These are phyloP conservation scores for Xylaria longipes DNA, from an alignment of 495 filamentous ascomycete species.

Conservation along the genomic window DNA sequence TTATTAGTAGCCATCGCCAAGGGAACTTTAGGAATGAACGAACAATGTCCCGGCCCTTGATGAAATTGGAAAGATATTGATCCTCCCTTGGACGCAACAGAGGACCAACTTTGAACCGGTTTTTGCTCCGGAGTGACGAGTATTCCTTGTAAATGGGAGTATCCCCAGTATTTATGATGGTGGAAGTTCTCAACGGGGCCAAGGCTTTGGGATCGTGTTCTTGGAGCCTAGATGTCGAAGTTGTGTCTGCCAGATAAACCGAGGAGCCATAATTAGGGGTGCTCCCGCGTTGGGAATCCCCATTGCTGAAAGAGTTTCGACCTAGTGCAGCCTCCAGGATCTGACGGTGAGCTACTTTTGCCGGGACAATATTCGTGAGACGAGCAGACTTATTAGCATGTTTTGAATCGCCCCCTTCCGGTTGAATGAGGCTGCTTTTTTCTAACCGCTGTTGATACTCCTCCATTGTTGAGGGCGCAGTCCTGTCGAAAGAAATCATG, in stretches of 20 bases:
- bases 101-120: neutral
- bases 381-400: neutral
- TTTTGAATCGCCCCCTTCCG: neutral
- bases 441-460: neutral
- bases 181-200: neutral
- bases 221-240: neutral
- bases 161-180: neutral
- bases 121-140: neutral
- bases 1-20: neutral
- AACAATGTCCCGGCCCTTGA: neutral
- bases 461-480: neutral
- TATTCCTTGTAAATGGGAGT: neutral
- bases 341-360: neutral
- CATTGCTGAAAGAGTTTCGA: neutral
- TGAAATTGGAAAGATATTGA: neutral
- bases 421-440: neutral
- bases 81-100: neutral
- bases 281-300: neutral
- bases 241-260: neutral
- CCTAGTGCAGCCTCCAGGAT: neutral
- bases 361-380: neutral
- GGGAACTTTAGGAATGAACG: neutral
- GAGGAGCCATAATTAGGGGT: neutral
- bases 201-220: neutral
- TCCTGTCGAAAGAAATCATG: conserved; percentile 5